Base-by-base conservation (phyloP, 208 protist genomes). In the Endotrypanum monterogeii region DNA sequence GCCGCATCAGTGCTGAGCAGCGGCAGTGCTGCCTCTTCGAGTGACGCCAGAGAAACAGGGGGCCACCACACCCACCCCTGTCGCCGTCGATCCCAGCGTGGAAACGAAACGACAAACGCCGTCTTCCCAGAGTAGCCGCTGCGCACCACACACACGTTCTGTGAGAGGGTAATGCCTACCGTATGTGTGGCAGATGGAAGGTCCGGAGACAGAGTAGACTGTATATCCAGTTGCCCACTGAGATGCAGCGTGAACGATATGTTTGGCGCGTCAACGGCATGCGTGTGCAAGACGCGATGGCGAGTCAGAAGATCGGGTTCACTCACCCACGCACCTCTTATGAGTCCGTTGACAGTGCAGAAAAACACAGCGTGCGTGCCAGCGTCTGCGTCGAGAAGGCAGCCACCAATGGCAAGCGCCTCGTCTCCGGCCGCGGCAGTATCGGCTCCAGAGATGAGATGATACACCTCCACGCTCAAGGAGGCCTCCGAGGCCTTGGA, bases 261-360 rank as follows among this genome's bases (percentile, higher is more conserved):
- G 66, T 78, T 61, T 11, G 63, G 44, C 11, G 3, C n/a, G 18
- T 67, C 67, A 23, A 41, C 46, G 41, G 67, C 30, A 8, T 44
- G 70, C 4, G 61, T 20, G 61, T 66, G 61, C 12, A 48, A 60
- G 37, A 72, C 77, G 56, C 81, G 78, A 62, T 92, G 65, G 28
- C 85, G 86, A 35, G 84, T 89, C 65, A 97, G 69, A 28, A 97
- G 83, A 63, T 95, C 85, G 0, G 89, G 82, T 74, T 94, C 85
- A 44, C 79, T 79, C 30, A 95, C 84, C 74, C 73, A 88, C 63
- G 73, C 70, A 1, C 91, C 90, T 18, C 69, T 58, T 46, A 94
- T 66, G 18, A 71, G 52, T 4, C 93, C 93, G 48, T 74, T 86
- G 55, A 67, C 82, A 57, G 81, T 89, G 62, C 80, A 68, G 16